Conservation (phyloP, 73 alveolate species). For the Effrenium voratum region DNA sequence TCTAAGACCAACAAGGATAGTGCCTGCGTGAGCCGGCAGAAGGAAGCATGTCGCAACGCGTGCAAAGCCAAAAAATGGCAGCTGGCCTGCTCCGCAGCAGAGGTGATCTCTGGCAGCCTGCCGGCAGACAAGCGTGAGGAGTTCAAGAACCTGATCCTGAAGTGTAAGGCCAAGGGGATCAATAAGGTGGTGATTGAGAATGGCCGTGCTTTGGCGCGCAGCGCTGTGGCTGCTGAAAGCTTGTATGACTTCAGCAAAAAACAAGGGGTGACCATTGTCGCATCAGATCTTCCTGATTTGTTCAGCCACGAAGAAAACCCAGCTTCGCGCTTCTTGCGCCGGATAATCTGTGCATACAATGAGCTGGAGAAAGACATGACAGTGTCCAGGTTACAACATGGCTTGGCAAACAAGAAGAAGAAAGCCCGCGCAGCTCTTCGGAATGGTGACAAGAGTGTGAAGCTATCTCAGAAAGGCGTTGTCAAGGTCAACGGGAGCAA, state of each 20-base stretch:
- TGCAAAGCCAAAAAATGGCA: background rate
- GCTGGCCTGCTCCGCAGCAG: background rate
- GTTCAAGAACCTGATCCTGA: background rate
- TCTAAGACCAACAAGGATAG: background rate
- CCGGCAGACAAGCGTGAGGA: background rate
- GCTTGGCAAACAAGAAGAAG: background rate
- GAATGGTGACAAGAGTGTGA: background rate
- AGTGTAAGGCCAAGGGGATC: background rate
- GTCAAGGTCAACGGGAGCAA: background rate
- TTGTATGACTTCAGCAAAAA: background rate
- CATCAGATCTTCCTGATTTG: background rate
- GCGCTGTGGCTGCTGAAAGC: background rate
- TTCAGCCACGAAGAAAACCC: background rate
- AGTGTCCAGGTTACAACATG: background rate
- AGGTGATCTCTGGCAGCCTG: background rate
- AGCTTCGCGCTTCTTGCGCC: background rate
- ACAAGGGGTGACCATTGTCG: background rate
- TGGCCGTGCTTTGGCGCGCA: background rate
- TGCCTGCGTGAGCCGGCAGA: background rate
- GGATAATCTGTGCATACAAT: background rate
- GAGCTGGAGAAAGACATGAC: background rate
- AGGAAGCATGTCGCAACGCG: background rate
- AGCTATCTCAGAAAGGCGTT: background rate
- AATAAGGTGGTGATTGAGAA: background rate
- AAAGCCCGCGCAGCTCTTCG: background rate